Evolutionary conservation across 176 grass and related monocot species (phyloP).

Genomic region (Rhynchospora pubera): DNA sequence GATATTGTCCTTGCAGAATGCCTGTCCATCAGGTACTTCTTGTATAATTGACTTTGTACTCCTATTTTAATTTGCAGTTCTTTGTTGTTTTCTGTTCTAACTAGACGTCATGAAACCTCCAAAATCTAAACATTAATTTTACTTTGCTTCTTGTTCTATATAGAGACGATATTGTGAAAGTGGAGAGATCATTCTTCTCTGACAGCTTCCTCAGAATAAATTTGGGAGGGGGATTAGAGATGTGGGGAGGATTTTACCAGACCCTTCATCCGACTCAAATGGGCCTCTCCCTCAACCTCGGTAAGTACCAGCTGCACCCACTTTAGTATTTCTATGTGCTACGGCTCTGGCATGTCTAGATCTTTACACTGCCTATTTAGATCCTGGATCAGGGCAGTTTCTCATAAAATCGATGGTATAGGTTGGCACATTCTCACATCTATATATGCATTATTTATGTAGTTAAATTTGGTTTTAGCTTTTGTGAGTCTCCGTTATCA

Average conservation of each 20-base stretch:
- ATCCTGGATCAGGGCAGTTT: not conserved
- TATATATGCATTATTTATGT: too few species aligned
- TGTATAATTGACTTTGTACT: not conserved
- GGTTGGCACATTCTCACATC: not conserved
- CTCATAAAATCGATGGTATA: not conserved
- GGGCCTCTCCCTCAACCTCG: slow-evolving; percentile 56
- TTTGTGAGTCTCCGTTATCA: not conserved
- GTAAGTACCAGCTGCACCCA: slow-evolving; percentile 11
- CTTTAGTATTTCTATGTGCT: too few species aligned
- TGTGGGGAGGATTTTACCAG: slow-evolving; percentile 71
- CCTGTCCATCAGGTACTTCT: slow-evolving; percentile 27
- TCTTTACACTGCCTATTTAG: not conserved
- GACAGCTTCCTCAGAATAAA: not conserved
- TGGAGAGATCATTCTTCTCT: slow-evolving; percentile 71
- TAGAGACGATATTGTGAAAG: not conserved
- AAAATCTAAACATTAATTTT: not conserved
- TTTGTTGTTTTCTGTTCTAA: not conserved
- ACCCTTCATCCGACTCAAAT: slow-evolving; percentile 60
- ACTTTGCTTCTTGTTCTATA: not conserved
- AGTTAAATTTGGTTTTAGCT: not conserved
- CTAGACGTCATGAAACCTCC: not conserved
- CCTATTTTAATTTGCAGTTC: not conserved
- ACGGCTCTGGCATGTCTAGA: too few species aligned
- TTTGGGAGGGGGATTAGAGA: slow-evolving; percentile 30
- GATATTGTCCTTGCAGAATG: slow-evolving; percentile 48